A percentile compares a stretch with the other conserved stretches of the same genome.
Conservation (phyloP, 1,284 basidiomycete species). For the Malassezia arunalokei region DNA sequence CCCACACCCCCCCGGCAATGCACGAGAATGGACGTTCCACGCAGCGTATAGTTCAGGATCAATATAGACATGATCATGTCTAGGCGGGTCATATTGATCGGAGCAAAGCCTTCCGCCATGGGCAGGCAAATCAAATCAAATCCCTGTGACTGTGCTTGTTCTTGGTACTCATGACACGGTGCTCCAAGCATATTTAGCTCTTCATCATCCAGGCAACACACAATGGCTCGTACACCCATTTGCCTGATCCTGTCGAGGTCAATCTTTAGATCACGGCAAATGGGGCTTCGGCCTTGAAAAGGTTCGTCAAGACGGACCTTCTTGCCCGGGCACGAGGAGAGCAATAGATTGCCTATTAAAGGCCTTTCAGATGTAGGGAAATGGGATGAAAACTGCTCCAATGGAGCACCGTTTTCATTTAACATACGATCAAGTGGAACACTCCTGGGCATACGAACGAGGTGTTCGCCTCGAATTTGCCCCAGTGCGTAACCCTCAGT, state of each 20-base stretch:
- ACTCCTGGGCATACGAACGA: constrained; percentile 24
- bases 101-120: constrained; percentile 79
- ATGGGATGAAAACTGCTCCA: neutral
- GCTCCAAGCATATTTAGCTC: constrained; percentile 73
- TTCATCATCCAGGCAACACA: constrained; percentile 77
- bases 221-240: constrained; percentile 64
- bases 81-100: constrained; percentile 66
- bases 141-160: constrained; percentile 56
- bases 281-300: constrained; percentile 64
- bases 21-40: constrained; percentile 63
- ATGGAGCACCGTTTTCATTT: neutral
- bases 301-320: constrained; percentile 77
- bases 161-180: constrained; percentile 65
- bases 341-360: constrained; percentile 67
- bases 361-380: neutral
- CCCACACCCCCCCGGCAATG: constrained; percentile 94
- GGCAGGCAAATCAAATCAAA: constrained; percentile 68
- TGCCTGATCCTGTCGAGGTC: constrained; percentile 68
- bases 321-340: constrained; percentile 91
- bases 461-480: constrained; percentile 25
- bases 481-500: constrained; percentile 10
- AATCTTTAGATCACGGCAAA: constrained; percentile 66
- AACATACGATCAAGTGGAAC: constrained; percentile 20
- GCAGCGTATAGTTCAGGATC: constrained; percentile 63
- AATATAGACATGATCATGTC: constrained; percentile 62